A percentile compares a stretch with the other conserved stretches of the same genome.
These are phyloP conservation scores for Leucosporidium scottii DNA, from an alignment of 768 basidiomycete species.

Conservation along the genomic window DNA sequence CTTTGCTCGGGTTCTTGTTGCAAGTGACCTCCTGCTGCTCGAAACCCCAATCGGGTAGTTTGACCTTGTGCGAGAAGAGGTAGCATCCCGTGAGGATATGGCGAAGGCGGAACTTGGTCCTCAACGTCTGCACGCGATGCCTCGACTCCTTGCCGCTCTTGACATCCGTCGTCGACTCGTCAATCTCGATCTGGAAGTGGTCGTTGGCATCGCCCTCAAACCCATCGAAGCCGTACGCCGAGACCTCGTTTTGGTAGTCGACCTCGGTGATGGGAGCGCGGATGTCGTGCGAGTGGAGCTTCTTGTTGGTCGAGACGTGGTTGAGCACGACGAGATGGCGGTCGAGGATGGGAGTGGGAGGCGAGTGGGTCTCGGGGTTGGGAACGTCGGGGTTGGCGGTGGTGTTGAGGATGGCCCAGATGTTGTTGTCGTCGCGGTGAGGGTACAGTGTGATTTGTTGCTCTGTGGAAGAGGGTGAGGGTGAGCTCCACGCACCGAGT, in stretches of 20 bases:
- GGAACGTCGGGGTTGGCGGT: constrained; percentile 43
- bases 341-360: constrained; percentile 58
- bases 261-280: constrained; percentile 94
- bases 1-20: constrained; percentile 87
- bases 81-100: constrained; percentile 89
- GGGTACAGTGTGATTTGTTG: constrained; percentile 99
- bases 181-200: constrained; percentile 71
- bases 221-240: constrained; percentile 79
- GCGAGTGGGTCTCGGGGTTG: constrained; percentile 30
- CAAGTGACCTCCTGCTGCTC: constrained; percentile 99
- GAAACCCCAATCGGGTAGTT: constrained; percentile 93
- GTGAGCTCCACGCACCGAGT: neutral
- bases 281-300: constrained; percentile 88
- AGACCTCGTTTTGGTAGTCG: constrained; percentile 98
- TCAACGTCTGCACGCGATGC: constrained; percentile 67
- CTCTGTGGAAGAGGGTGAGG: constrained; percentile 49
- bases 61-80: constrained; percentile 95
- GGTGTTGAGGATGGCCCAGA: constrained; percentile 78
- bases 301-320: constrained; percentile 72
- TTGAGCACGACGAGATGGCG: constrained; percentile 69
- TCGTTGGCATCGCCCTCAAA: constrained; percentile 87
- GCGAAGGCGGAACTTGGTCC: constrained; percentile 72
- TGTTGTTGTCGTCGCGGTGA: constrained; percentile 92
- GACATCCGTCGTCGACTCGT: constrained; percentile 52
- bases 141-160: constrained; percentile 56